Conservation (phyloP, 495 filamentous ascomycete species). For the Hypoxylon fuscum region DNA sequence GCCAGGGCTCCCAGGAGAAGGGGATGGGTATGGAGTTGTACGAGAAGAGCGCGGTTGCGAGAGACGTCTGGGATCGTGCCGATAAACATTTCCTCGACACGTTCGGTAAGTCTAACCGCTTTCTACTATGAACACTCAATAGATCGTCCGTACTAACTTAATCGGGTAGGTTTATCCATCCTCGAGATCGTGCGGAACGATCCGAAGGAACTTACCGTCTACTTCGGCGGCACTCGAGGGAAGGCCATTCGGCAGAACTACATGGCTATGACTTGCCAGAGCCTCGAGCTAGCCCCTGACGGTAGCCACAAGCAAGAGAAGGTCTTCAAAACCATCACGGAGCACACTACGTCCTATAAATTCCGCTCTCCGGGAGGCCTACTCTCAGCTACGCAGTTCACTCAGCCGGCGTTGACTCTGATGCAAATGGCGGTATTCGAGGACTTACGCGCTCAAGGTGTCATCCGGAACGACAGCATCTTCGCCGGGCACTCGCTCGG, state of each 20-base stretch:
- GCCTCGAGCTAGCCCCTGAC: slow-evolving; percentile 70
- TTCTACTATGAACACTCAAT: not conserved
- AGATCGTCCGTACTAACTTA: slow-evolving; percentile 42
- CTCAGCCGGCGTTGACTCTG: slow-evolving; percentile 86
- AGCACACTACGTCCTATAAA: slow-evolving; percentile 82
- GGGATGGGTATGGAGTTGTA: slow-evolving; percentile 96
- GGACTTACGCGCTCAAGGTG: slow-evolving; percentile 84
- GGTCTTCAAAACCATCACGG: slow-evolving; percentile 88
- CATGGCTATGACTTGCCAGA: slow-evolving; percentile 93
- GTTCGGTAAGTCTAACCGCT: slow-evolving; percentile 67
- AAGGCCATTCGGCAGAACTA: slow-evolving; percentile 91
- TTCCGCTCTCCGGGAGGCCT: slow-evolving; percentile 86
- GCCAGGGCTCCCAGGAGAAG: slow-evolving; percentile 88
- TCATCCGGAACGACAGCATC: slow-evolving; percentile 83
- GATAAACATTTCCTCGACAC: slow-evolving; percentile 92
- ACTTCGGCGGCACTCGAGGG: slow-evolving; percentile 86
- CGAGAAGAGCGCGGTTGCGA: slow-evolving; percentile 78
- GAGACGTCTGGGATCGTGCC: slow-evolving; percentile 88
- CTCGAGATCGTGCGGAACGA: slow-evolving; percentile 93
- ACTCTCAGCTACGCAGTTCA: slow-evolving; percentile 89
- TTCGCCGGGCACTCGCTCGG: slow-evolving; percentile 92
- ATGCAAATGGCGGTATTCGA: slow-evolving; percentile 95
- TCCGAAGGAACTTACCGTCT: slow-evolving; percentile 87
- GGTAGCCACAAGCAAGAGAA: slow-evolving; percentile 86
- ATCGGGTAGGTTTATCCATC: slow-evolving; percentile 72